phyloP scores from a whole-genome alignment of 192 early-diverging fungal genomes.

The Phycomyces nitens region DNA sequence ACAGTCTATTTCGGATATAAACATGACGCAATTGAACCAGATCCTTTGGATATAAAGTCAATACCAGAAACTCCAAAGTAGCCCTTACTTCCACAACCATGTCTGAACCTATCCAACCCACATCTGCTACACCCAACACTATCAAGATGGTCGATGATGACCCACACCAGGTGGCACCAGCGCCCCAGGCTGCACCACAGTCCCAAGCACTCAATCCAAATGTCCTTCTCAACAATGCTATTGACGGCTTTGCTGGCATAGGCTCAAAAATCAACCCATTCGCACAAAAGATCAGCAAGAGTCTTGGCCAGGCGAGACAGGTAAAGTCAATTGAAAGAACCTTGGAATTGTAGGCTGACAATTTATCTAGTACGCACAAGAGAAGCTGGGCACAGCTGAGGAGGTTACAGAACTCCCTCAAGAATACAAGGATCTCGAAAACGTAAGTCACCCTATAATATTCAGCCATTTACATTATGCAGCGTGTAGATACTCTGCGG shows the following conservation, averaged over 20 bases:
- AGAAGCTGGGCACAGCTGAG: slow-evolving; percentile 75
- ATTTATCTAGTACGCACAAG: slow-evolving; percentile 71
- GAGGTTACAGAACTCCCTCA: slow-evolving; percentile 89
- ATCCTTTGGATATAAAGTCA: too few relatives aligned
- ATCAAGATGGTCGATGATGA: slow-evolving; percentile 26
- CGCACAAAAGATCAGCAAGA: slow-evolving; percentile 44
- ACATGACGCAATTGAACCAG: too few relatives aligned
- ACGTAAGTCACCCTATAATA: slow-evolving; percentile 42
- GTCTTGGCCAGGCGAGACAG: slow-evolving; percentile 48
- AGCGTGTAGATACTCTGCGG: slow-evolving; percentile 77
- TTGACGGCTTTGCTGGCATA: slow-evolving; percentile 46
- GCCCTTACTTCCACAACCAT: too few relatives aligned
- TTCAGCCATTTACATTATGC: neutral
- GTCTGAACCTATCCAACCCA: too few relatives aligned
- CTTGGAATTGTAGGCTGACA: too few relatives aligned
- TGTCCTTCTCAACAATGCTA: slow-evolving; percentile 17
- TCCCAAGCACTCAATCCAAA: slow-evolving; percentile 17
- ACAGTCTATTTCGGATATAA: too few relatives aligned
- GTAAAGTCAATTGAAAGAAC: slow-evolving; percentile 23
- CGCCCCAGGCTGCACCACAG: too few relatives aligned
- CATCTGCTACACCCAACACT: neutral
- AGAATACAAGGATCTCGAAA: slow-evolving; percentile 88
- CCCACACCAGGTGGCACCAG: too few relatives aligned
- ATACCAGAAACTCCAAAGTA: too few relatives aligned
- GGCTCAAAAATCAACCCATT: slow-evolving; percentile 45